Base-by-base conservation (phyloP, 169 alveolate genomes). In the Plasmodium fragile region DNA sequence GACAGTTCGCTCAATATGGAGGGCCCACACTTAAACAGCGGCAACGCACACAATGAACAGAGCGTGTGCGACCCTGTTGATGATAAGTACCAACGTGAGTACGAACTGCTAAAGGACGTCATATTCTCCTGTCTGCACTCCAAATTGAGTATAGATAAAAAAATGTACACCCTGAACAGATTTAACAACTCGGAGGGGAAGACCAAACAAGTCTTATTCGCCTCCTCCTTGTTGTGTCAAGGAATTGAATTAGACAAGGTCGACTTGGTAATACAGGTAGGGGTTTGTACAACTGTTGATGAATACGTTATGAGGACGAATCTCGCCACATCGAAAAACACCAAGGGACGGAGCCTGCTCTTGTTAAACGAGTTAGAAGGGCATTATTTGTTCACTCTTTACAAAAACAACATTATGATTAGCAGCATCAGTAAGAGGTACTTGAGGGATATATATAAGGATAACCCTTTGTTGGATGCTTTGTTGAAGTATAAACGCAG, bases 231-330 rank as follows among this genome's bases (percentile, higher is more conserved):
- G 28, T 32, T 87, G 65, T 59, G 53, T 39, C 93, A 87, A 87
- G 93, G 93, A 2, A 87, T 87, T 11, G 93, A 87, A 87, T 5
- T 87, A 55, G 89, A 87, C 18, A 78, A 87, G 11, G 90, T 87
- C 8, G 89, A 87, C 70, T 79, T 87, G 32, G 93, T 87, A 78
- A 78, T 87, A 87, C 93, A 87, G n/a, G 80, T 87, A 78, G 93
- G 93, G 65, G 53, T 87, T 2, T 55, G 82, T 16, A 22, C 65
- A 25, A 78, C 41, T 32, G 70, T 79, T 39, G 93, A 87, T 87
- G 93, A 87, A 78, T 87, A 87, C 49, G 80, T 87, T 55, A 11
- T 87, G 70, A 87, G 90, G 45, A 87, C 93, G 10, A 49, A 87
- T 13, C 49, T 87, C 18, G 89, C 89, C 39, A 87, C 90, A 59